These are phyloP conservation scores for Ramaria rubella DNA, from an alignment of 768 basidiomycete species.

Conservation along the genomic window DNA sequence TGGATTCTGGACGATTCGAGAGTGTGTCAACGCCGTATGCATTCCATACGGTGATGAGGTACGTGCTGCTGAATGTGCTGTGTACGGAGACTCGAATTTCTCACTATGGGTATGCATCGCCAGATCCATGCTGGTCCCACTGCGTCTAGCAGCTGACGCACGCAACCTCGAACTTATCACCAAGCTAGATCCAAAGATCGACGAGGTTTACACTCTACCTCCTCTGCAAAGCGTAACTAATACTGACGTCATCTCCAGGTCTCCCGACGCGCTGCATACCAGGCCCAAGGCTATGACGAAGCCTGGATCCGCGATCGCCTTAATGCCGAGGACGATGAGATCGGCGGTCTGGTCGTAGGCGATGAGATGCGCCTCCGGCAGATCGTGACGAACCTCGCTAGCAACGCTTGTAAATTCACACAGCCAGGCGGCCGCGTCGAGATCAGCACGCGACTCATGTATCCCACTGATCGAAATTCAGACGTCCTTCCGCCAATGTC, in stretches of 20 bases:
- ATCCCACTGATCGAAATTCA: constrained; percentile 16
- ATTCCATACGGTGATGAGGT: constrained; percentile 18
- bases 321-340: not conserved
- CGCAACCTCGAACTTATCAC: constrained; percentile 21
- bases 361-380: constrained; percentile 79
- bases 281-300: not conserved
- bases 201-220: constrained; percentile 14
- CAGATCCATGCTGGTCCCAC: constrained; percentile 33
- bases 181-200: constrained; percentile 23
- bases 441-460: constrained; percentile 58
- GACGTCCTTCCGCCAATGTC: constrained; percentile 14
- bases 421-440: constrained; percentile 59
- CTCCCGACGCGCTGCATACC: not conserved
- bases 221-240: not conserved
- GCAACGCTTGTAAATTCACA: constrained; percentile 79
- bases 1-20: constrained; percentile 38
- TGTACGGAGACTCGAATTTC: not conserved
- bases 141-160: constrained; percentile 22
- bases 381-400: constrained; percentile 78
- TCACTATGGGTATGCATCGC: too few relatives aligned
- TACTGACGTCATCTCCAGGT: not conserved
- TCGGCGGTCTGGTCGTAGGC: constrained; percentile 68
- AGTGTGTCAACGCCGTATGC: constrained; percentile 39
- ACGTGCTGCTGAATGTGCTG: not conserved
- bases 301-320: not conserved